Evolutionary conservation across 495 filamentous ascomycete species (phyloP).

Genomic region (Aspergillus affinis): DNA sequence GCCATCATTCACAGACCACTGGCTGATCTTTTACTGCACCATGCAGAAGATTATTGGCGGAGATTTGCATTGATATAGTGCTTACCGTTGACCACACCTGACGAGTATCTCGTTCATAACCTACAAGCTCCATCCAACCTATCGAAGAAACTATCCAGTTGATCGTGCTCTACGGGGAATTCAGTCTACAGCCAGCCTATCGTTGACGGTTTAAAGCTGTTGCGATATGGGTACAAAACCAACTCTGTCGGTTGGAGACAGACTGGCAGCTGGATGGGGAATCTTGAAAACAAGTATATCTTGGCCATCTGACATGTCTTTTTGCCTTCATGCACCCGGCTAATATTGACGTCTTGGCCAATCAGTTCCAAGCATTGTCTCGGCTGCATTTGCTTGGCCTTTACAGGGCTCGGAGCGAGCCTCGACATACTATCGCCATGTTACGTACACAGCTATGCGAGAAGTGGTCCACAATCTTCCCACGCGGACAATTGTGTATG

Average conservation of each 20-base stretch:
- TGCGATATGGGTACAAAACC: not conserved
- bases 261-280: not conserved
- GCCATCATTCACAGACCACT: not conserved
- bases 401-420: constrained; percentile 7
- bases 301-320: not conserved
- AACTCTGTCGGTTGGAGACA: not conserved
- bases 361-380: not conserved
- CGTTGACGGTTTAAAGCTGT: not conserved
- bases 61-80: not conserved
- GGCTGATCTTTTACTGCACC: not conserved
- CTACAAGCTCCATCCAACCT: not conserved
- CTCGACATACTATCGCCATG: constrained; percentile 6
- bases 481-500: constrained; percentile 1
- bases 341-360: not conserved
- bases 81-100: not conserved
- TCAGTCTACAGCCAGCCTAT: not conserved
- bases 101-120: not conserved
- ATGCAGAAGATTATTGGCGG: not conserved
- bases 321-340: not conserved
- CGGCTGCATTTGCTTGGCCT: not conserved
- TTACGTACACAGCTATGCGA: not conserved
- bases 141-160: not conserved
- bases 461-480: not conserved
- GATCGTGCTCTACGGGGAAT: not conserved
- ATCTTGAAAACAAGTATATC: not conserved